Percentiles rank a stretch among this genome's conserved stretches.
These are phyloP conservation scores for Stemphylium lycopersici DNA, from an alignment of 2,329 filamentous ascomycete genomes.

Conservation along the genomic window DNA sequence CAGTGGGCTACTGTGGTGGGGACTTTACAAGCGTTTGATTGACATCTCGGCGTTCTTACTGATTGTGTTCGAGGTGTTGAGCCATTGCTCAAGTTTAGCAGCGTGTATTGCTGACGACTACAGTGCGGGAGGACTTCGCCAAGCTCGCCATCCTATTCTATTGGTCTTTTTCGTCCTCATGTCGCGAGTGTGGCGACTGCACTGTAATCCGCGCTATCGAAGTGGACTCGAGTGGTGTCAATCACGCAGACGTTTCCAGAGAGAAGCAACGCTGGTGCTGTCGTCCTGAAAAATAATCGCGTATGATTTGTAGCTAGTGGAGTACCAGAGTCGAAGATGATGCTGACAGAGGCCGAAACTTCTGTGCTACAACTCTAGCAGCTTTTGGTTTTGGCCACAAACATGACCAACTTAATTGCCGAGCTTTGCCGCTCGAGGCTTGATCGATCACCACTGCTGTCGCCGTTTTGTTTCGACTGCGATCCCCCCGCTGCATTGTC, in stretches of 20 bases:
- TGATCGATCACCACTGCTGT: conserved; percentile 14
- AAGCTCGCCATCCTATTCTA: not conserved
- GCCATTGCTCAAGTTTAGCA: not conserved
- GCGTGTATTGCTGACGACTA: conserved; percentile 3
- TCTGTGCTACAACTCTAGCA: not conserved
- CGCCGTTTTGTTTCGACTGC: conserved; percentile 12
- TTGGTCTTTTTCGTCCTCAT: not conserved
- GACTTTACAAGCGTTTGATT: not conserved
- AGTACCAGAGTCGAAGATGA: not conserved
- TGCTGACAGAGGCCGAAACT: not conserved
- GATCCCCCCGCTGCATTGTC: conserved; percentile 6
- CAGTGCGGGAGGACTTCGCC: not conserved
- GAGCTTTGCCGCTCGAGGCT: conserved; percentile 2
- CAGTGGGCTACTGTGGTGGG: not conserved
- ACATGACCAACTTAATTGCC: not conserved
- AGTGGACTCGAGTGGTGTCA: not conserved
- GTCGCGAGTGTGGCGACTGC: not conserved
- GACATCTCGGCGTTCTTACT: not conserved
- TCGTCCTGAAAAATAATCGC: not conserved
- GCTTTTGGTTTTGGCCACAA: not conserved
- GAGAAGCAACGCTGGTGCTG: not conserved
- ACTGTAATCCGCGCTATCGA: conserved; percentile 2
- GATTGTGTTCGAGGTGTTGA: not conserved
- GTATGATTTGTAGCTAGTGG: not conserved
- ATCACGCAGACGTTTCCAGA: not conserved